Base-by-base conservation (phyloP, 176 grass and related monocot species). In the Avena eriantha region DNA sequence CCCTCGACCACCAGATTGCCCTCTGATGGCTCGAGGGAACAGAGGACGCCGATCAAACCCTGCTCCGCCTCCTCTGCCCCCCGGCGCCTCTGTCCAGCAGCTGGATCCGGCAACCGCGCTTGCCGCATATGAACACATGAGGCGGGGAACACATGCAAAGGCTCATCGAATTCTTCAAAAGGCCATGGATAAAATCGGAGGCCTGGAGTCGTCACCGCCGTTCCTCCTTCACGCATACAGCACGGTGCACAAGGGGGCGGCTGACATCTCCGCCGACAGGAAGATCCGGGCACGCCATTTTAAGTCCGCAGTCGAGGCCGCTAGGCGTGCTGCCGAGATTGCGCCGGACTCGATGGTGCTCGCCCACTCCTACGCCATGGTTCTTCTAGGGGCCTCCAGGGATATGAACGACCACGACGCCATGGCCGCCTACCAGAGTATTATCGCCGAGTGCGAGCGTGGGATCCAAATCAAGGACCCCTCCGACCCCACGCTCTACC, bases 201-300 rank as follows among this genome's bases (percentile, higher is more conserved):
- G 70, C 5, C 21, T 73, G n/a, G 70, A 24, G 19, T 73, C 43
- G 22, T 73, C 70, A 5, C 43, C 43, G 12, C 70, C 43, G 70
- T 23, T 73, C 70, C 70, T 73, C 70, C 41, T 73, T 3, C 70
- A 24, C 5, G 43, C 70, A 5, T 73, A 48, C 70, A 24, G 43
- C 70, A 73, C 70, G 10, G 41, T 39, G 39, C 69, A 23, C 41
- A n/a, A 73, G 21, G 4, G n/a, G 10, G 45, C 70, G 2, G 70
- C 12, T n/a, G 70, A 43, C 22, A 12, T 73, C n/a, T 47, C 21
- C n/a, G 70, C 70, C 45, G 70, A 73, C 70, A 73, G 43, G 45
- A 73, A 73, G 70, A 48, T 73, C 70, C 45, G n/a, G 43, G n/a
- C 70, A 13, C n/a, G 43, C 70, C 70, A 73, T 24, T 73, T 73